phyloP scores from a whole-genome alignment of 106 monocot genomes.

The Acorus gramineus region DNA sequence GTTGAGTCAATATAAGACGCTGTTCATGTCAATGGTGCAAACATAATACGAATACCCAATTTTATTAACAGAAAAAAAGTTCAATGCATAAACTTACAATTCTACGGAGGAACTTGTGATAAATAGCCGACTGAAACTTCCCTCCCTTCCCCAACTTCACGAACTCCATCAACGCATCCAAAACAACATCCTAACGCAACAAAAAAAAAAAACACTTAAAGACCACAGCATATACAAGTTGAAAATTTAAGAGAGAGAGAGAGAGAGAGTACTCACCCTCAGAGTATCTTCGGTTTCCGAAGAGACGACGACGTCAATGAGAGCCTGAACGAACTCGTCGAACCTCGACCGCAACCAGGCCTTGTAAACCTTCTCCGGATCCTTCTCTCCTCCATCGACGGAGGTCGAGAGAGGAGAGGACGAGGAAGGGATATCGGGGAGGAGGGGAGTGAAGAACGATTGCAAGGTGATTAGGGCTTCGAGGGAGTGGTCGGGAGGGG shows the following conservation, averaged over 20 bases:
- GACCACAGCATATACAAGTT: background rate
- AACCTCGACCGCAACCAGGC: conserved; percentile 60
- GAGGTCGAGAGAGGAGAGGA: background rate
- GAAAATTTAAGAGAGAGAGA: background rate
- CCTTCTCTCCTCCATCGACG: conserved; percentile 12
- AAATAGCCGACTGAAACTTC: conserved; percentile 56
- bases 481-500: conserved; percentile 36
- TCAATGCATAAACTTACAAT: conserved; percentile 35
- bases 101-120: conserved; percentile 43
- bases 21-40: too few relatives aligned
- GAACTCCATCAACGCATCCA: conserved; percentile 83
- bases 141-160: conserved; percentile 71
- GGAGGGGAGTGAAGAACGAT: conserved; percentile 73
- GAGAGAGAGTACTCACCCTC: conserved; percentile 18
- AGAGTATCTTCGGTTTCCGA: conserved; percentile 23
- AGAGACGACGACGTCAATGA: conserved; percentile 42
- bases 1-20: too few relatives aligned
- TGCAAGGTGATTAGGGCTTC: conserved; percentile 74
- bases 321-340: conserved; percentile 44
- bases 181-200: conserved; percentile 46
- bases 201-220: background rate
- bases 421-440: conserved; percentile 51
- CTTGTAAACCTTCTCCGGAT: conserved; percentile 53
- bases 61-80: background rate
- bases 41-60: too few relatives aligned